phyloP scores from a whole-genome alignment of 305 asterid genomes.

The Fraxinus floribunda region DNA sequence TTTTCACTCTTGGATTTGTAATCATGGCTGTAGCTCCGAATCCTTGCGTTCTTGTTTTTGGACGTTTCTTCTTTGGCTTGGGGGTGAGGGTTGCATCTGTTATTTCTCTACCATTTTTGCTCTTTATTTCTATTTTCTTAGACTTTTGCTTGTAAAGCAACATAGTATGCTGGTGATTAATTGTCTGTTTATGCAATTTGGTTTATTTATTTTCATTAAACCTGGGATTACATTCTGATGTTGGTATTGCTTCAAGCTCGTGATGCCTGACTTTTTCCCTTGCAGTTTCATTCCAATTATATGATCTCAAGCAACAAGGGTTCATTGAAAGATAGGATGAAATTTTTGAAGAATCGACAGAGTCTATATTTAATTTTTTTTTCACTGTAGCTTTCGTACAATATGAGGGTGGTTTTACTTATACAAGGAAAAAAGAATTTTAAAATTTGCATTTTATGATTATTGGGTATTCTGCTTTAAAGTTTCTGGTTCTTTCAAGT shows the following conservation, averaged over 20 bases:
- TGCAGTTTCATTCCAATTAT: constrained; percentile 84
- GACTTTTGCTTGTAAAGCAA: background rate
- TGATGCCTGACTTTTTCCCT: constrained; percentile 24
- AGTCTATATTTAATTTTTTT: constrained; percentile 4
- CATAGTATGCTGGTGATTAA: background rate
- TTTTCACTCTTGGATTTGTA: too few species aligned
- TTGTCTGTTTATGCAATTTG: background rate
- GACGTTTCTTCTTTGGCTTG: too few species aligned
- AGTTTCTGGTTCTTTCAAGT: background rate
- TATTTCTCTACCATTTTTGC: background rate
- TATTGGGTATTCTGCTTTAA: background rate
- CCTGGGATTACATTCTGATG: background rate
- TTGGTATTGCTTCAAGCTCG: constrained; percentile 28
- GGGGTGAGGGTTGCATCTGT: background rate
- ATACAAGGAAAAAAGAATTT: background rate
- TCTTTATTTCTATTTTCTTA: background rate
- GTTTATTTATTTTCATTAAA: background rate
- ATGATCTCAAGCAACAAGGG: constrained; percentile 95
- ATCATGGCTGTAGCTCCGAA: too few species aligned
- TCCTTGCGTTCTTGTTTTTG: too few species aligned
- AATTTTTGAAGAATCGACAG: constrained; percentile 7
- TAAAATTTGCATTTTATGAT: background rate
- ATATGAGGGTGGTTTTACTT: background rate
- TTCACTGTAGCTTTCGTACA: background rate
- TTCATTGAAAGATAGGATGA: constrained; percentile 90